Conservation (phyloP, 495 filamentous ascomycete genomes). For the Cryomyces minteri region DNA sequence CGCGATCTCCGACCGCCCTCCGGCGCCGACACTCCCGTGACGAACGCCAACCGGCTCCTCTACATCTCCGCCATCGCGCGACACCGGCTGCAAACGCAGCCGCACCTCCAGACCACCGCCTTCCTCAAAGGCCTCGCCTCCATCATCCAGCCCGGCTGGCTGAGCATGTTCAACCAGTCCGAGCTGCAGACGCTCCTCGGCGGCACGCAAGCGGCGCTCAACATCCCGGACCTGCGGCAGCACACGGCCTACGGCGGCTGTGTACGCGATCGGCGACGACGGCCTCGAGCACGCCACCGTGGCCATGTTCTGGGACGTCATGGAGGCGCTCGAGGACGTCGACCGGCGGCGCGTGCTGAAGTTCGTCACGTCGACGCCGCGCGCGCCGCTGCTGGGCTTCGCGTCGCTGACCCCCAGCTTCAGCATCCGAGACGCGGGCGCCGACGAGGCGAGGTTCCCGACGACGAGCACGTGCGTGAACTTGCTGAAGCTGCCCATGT, state of each 20-base stretch:
- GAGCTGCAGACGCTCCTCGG: conserved; percentile 87
- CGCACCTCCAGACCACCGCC: conserved; percentile 57
- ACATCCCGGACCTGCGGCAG: conserved; percentile 69
- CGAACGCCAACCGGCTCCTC: conserved; percentile 76
- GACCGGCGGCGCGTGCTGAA: conserved; percentile 77
- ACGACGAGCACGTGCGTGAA: conserved; percentile 98
- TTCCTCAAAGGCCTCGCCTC: conserved; percentile 71
- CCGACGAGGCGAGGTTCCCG: conserved; percentile 61
- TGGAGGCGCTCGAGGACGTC: conserved; percentile 51
- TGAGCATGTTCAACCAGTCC: conserved; percentile 95
- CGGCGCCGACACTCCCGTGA: conserved; percentile 65
- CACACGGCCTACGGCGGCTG: conserved; percentile 78
- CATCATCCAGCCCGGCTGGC: conserved; percentile 83
- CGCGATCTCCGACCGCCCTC: conserved; percentile 48
- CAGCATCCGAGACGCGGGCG: conserved; percentile 73
- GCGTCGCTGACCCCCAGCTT: conserved; percentile 70
- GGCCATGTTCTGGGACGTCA: conserved; percentile 79
- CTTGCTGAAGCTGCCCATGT: conserved; percentile 79
- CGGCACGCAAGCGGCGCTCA: conserved; percentile 66
- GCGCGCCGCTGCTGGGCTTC: conserved; percentile 87
- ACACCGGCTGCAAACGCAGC: conserved; percentile 67
- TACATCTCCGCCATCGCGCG: conserved; percentile 86
- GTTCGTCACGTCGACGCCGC: conserved; percentile 86
- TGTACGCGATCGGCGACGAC: conserved; percentile 79
- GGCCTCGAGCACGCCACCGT: conserved; percentile 69